Percentiles rank a stretch among this genome's conserved stretches.
Evolutionary conservation across 352 stramenopile genomes (phyloP).

Genomic region (Phytophthora vignae): DNA sequence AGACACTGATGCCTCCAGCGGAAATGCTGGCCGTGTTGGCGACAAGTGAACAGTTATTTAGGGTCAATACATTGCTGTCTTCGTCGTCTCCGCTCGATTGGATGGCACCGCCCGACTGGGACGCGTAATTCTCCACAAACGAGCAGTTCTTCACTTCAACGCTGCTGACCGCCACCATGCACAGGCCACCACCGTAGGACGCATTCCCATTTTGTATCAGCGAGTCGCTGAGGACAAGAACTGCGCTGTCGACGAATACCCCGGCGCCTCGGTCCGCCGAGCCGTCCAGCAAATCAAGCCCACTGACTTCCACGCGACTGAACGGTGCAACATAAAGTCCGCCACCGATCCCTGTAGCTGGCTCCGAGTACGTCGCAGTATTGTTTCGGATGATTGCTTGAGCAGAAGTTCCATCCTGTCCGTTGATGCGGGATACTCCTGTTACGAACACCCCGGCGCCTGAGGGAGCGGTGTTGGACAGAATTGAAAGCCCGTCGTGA

Average conservation of each 20-base stretch:
- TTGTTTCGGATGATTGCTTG: conserved; percentile 26
- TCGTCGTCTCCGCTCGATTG: conserved; percentile 20
- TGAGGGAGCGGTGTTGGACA: conserved; percentile 30
- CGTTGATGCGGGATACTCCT: conserved; percentile 12
- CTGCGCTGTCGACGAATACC: conserved; percentile 33
- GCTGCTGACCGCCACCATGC: conserved; percentile 22
- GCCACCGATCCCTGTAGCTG: conserved; percentile 25
- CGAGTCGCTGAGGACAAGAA: conserved; percentile 26
- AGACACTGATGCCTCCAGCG: conserved; percentile 43
- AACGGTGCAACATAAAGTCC: conserved; percentile 31
- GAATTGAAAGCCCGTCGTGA: conserved; percentile 35
- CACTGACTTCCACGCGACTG: conserved; percentile 24
- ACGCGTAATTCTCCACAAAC: conserved; percentile 41
- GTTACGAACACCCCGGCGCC: conserved; percentile 40
- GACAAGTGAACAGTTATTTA: conserved; percentile 32
- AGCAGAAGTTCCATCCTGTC: conserved; percentile 3
- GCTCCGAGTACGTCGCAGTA: conserved; percentile 5
- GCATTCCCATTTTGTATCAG: conserved; percentile 27
- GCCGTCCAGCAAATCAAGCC: conserved; percentile 25
- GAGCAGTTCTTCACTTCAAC: conserved; percentile 32
- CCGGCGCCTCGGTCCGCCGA: conserved; percentile 31
- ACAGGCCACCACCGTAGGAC: conserved; percentile 41
- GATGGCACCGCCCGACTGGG: conserved; percentile 35
- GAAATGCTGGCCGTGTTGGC: conserved; percentile 33
- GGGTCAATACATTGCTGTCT: conserved; percentile 18